phyloP scores from a whole-genome alignment of 1,284 basidiomycete species.

The Lentinus polychrous region DNA sequence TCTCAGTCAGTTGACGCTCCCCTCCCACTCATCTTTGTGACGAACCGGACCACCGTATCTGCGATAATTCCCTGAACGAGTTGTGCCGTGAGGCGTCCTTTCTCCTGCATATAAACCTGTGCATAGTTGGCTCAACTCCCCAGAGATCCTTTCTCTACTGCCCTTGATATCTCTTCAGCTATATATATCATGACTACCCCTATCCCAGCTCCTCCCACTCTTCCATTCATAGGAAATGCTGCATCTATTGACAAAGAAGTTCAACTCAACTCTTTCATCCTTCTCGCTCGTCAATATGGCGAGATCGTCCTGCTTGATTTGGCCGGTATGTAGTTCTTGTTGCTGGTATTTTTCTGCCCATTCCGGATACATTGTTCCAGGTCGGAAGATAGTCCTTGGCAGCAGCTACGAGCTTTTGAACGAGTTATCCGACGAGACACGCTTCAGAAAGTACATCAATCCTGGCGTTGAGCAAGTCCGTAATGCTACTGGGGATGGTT shows the following conservation, averaged over 20 bases:
- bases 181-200: constrained; percentile 18
- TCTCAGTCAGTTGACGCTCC: too few relatives aligned
- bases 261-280: constrained; percentile 29
- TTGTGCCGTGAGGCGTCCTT: too few relatives aligned
- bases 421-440: constrained; percentile 38
- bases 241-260: constrained; percentile 32
- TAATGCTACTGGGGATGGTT: constrained; percentile 35
- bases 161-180: not conserved
- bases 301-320: constrained; percentile 38
- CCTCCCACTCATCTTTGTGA: too few relatives aligned
- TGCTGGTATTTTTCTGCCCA: not conserved
- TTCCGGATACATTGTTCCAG: constrained; percentile 13
- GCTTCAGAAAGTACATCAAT: constrained; percentile 35
- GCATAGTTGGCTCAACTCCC: too few relatives aligned
- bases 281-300: constrained; percentile 38
- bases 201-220: constrained; percentile 34
- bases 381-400: constrained; percentile 24
- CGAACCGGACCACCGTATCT: too few relatives aligned
- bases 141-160: too few relatives aligned
- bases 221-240: constrained; percentile 41
- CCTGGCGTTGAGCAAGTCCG: constrained; percentile 32
- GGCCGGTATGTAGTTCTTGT: constrained; percentile 25
- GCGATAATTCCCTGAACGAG: too few relatives aligned
- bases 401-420: constrained; percentile 32
- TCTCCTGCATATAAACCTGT: too few relatives aligned